Evolutionary conservation across 331 rosid species (phyloP).

Genomic region (Pyrus hybrid): DNA sequence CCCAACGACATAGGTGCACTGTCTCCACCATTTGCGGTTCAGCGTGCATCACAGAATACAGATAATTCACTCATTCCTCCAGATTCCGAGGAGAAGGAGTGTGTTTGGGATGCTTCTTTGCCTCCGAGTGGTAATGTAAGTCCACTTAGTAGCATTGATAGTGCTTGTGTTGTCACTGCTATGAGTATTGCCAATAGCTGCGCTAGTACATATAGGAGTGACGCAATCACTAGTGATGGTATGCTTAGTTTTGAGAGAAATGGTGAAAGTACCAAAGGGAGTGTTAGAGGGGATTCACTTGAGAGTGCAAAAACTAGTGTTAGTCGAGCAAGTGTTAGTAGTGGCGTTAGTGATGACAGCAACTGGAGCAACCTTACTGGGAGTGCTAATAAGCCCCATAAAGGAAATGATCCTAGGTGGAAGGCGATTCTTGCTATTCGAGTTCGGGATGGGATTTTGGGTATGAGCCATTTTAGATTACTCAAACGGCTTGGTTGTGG

Average conservation of each 20-base stretch:
- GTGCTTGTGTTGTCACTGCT: slow-evolving; percentile 66
- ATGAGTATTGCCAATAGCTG: slow-evolving; percentile 79
- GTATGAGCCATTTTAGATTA: slow-evolving; percentile 94
- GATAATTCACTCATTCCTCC: slow-evolving; percentile 52
- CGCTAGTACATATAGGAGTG: slow-evolving; percentile 72
- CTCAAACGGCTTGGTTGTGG: slow-evolving; percentile 98
- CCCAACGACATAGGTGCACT: slow-evolving; percentile 37
- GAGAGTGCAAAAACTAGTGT: slow-evolving; percentile 94
- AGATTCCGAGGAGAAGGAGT: slow-evolving; percentile 88
- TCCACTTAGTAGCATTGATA: slow-evolving; percentile 90
- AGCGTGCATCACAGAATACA: slow-evolving; percentile 51
- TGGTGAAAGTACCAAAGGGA: slow-evolving; percentile 69
- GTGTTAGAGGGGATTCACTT: slow-evolving; percentile 88
- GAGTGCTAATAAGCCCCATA: slow-evolving; percentile 97
- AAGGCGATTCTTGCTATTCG: slow-evolving; percentile 95
- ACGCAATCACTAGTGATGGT: slow-evolving; percentile 71
- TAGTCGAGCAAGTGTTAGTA: slow-evolving; percentile 88
- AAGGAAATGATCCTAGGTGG: slow-evolving; percentile 99
- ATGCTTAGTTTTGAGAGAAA: slow-evolving; percentile 88
- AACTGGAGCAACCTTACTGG: slow-evolving; percentile 97
- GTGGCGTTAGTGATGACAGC: slow-evolving; percentile 97
- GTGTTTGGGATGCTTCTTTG: slow-evolving; percentile 99
- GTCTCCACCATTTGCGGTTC: slow-evolving; percentile 40
- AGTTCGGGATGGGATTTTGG: slow-evolving; percentile 82
- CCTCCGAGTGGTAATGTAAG: slow-evolving; percentile 99